Evolutionary conservation across 768 basidiomycete genomes (phyloP), one percentile per base, ranked within the genome.

Genomic region (Kwoniella mangroviensis): DNA sequence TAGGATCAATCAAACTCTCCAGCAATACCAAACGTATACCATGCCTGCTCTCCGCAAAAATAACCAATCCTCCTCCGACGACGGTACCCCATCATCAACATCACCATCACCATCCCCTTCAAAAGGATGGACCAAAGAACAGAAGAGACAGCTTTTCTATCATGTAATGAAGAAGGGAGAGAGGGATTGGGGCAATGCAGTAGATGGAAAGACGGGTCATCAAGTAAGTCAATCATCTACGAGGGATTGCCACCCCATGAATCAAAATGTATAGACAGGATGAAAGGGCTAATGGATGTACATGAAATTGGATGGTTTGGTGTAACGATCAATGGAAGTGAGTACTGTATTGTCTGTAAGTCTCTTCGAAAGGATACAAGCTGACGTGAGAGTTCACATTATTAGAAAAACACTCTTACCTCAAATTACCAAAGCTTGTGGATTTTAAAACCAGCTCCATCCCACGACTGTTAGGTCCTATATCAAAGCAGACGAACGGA

Each of bases 321-420:
- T 45, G 64, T 49, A 52, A 53, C 6, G 74, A 75, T 41, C 74
- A 75, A 41, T 75, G 74, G 74, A 75, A 75, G 68, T 72, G 60
- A 61, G 74, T 70, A 42, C 9, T 2, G 40, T 5, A 4, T 0
- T 54, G 12, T 15, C 55, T 24, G 26, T 24, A 19, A 6, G 21
- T 66, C 17, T 12, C 7, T 64, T 10, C n/a, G 21, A n/a, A 11
- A n/a, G 24, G 17, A 5, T 40, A 13, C 22, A 10, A 34, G 63
- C 52, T 64, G 63, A 62, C 49, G 62, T 24, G 62, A 63, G 43
- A 17, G 4, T 26, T 9, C 11, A 21, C 6, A 53, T 28, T 11
- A 41, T 10, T 22, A 72, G 65, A 58, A 70, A 71, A 59, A 70
- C 71, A 3, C 52, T 75, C 5, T 60, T 75, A 40, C 73, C 73